Base-by-base conservation (phyloP, 148 eudicot genomes). In the Linanthus parryae region DNA sequence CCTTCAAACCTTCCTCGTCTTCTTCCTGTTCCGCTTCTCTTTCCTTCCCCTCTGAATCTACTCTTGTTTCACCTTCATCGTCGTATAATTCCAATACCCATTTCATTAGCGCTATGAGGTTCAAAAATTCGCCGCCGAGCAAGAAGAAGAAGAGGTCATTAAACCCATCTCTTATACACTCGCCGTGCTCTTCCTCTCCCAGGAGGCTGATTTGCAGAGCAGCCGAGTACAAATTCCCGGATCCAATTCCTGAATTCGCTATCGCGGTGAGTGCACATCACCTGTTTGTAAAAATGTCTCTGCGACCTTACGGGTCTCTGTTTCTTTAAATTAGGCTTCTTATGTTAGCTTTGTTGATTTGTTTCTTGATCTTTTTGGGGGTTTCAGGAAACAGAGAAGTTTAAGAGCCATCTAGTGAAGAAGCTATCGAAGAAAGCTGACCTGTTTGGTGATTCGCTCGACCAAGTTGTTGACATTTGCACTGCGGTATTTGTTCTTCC, bases 191-290 rank as follows among this genome's bases (percentile, higher is more conserved):
- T n/a, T 44, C 18, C n/a, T 56, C 35, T n/a, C 47, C 13, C 12
- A 8, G 24, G 20, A 64, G 54, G 44, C 63, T 61, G 30, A 64
- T 71, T 72, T 81, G 86, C 61, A 91, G 66, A 52, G 87, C 94
- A 24, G 73, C 85, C 29, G 95, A 83, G 75, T 91, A 83, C 72
- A 68, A 83, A 65, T 91, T 91, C 43, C 98, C 98, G 2, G 95
- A 91, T 81, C 95, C 98, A 7, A 81, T 91, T 73, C 98, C 98
- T 44, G 98, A 91, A 73, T 91, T 91, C 48, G 95, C 95, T 56
- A 75, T 76, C 39, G 41, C 84, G 53, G 95, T 91, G 27, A 68
- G 73, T 61, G 36, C 30, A 7, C 22, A 21, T 14, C 47, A 2
- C 19, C 19, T 54, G 16, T 30, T 22, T 44, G 1, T 30, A 16